Percentiles rank a stretch among this genome's conserved stretches.
Conservation (phyloP, 495 filamentous ascomycete species). For the Penicillium odoratum region DNA sequence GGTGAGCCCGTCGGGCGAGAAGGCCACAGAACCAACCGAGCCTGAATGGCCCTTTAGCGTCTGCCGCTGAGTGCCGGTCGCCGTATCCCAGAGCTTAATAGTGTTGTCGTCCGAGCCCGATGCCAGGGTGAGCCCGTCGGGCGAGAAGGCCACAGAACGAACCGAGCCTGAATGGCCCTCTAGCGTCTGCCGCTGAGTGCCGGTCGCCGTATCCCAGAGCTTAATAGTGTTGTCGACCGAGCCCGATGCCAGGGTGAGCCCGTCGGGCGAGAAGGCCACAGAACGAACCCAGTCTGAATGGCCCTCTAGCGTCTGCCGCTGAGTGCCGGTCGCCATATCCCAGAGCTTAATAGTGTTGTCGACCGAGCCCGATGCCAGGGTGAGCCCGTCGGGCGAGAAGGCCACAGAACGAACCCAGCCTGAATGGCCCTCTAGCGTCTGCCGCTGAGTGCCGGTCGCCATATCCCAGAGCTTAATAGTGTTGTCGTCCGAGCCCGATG, state of each 20-base stretch:
- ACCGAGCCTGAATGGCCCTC: constrained; percentile 23
- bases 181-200: not conserved
- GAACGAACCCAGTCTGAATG: no score
- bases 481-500: not conserved
- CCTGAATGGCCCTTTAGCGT: constrained; percentile 24
- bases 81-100: constrained; percentile 16
- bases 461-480: constrained; percentile 33
- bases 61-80: constrained; percentile 13
- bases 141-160: constrained; percentile 27
- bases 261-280: no score
- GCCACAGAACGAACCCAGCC: constrained; percentile 16
- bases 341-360: no score
- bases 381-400: constrained; percentile 28
- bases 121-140: constrained; percentile 22
- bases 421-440: not conserved
- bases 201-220: no score
- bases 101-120: constrained; percentile 17
- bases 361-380: not conserved
- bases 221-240: no score
- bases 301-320: no score
- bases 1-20: constrained; percentile 28
- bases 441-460: constrained; percentile 1
- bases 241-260: no score
- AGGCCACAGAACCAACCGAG: constrained; percentile 18
- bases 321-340: no score